Evolutionary conservation across 2,329 filamentous ascomycete genomes (phyloP).

Genomic region (Sphaerulina vaccinii): DNA sequence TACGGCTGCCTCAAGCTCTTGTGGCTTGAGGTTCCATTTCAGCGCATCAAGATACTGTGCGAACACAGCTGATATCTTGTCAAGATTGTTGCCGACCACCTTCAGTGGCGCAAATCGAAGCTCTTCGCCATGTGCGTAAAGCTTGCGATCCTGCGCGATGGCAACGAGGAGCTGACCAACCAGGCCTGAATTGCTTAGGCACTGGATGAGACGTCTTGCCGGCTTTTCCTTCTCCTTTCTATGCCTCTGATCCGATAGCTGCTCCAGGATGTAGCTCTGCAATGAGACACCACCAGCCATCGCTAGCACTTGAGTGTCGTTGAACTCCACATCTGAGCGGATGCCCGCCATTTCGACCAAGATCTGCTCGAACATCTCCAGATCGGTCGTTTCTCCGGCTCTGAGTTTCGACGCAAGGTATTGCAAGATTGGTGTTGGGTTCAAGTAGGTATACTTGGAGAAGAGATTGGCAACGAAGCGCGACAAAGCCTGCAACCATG

Average conservation of each 20-base stretch:
- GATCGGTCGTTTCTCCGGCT: slow-evolving; percentile 79
- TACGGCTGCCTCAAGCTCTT: slow-evolving; percentile 75
- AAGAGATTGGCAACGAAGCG: slow-evolving; percentile 91
- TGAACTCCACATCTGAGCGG: slow-evolving; percentile 80
- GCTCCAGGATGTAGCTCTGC: slow-evolving; percentile 74
- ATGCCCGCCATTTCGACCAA: slow-evolving; percentile 93
- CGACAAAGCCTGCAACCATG: slow-evolving; percentile 87
- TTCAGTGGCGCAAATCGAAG: slow-evolving; percentile 80
- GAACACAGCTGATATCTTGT: slow-evolving; percentile 83
- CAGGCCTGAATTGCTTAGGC: slow-evolving; percentile 73
- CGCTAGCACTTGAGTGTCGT: slow-evolving; percentile 79
- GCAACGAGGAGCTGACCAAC: slow-evolving; percentile 83
- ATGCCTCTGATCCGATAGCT: slow-evolving; percentile 78
- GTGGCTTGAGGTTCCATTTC: slow-evolving; percentile 70
- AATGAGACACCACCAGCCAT: slow-evolving; percentile 84
- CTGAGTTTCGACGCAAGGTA: slow-evolving; percentile 85
- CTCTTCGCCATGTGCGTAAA: slow-evolving; percentile 74
- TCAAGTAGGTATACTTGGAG: slow-evolving; percentile 78
- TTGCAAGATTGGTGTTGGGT: slow-evolving; percentile 79
- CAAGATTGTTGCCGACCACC: slow-evolving; percentile 79
- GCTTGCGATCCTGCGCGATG: slow-evolving; percentile 84
- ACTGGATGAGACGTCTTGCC: slow-evolving; percentile 75
- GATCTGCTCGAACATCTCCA: slow-evolving; percentile 88
- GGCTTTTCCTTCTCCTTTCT: slow-evolving; percentile 56
- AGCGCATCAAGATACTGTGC: slow-evolving; percentile 87